Evolutionary conservation across 176 grass and related monocot genomes (phyloP), one percentile per base, ranked within the genome.

Genomic region (Canna indica): DNA sequence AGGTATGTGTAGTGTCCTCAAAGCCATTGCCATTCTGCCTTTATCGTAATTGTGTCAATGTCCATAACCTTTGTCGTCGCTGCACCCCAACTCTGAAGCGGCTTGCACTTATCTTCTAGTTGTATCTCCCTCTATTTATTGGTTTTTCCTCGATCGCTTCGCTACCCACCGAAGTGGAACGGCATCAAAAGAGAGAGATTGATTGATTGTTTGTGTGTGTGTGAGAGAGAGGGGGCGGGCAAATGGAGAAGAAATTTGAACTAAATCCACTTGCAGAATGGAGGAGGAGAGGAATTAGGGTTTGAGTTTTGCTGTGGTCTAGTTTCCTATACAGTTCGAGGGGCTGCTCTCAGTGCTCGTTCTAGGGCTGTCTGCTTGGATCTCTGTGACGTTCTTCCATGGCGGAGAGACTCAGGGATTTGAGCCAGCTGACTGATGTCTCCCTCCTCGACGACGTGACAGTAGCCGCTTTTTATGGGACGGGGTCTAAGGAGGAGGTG

Each of bases 401-500:
- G 87, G 90, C 87, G 80, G 95, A 94, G 46, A 93, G 93, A 73
- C 76, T 99, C 25, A 88, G 95, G 90, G 95, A 99, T 88, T 86
- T 94, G 80, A 99, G 87, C 78, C 86, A 99, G 90, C 90, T 86
- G 12, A 88, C 94, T 48, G 95, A 99, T 52, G 95, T 94, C 34
- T 67, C 87, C 38, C 74, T 90, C 32, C 87, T 99, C 28, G 95
- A 99, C 28, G 95, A 99, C 70, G 87, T 90, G 72, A 94, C 90
- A 8, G 95, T 90, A 34, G 81, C 87, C 69, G 95, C 95, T 34
- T 99, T 99, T 83, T 99, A 99, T 30, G 95, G 95, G 53, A 99
- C 90, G 69, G 95, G 95, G 90, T 99, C 95, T 80, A 99, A 99
- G 64, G 86, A 93, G 26, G 87, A 99, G 95, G 95, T 99, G 78